Evolutionary conservation across 2,329 filamentous ascomycete genomes (phyloP).

Genomic region (Nemania diffusa): DNA sequence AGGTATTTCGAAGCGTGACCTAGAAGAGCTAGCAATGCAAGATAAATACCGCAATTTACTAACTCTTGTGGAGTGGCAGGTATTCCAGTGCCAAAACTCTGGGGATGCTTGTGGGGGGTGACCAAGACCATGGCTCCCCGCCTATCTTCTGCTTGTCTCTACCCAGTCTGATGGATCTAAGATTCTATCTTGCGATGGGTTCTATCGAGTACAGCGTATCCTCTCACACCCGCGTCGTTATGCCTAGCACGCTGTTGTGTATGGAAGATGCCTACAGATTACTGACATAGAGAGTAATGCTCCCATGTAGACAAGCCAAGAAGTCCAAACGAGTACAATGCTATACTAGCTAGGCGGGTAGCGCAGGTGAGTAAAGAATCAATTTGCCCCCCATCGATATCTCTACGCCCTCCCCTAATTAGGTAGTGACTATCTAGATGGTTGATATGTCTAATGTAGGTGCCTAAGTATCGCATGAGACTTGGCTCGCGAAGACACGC

Average conservation of each 20-base stretch:
- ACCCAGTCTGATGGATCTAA: not conserved
- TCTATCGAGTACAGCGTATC: not conserved
- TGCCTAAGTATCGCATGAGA: not conserved
- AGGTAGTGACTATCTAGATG: not conserved
- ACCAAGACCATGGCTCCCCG: not conserved
- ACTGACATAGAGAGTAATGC: not conserved
- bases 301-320: not conserved
- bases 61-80: not conserved
- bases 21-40: constrained; percentile 3
- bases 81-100: constrained; percentile 1
- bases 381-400: not conserved
- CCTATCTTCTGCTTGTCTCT: not conserved
- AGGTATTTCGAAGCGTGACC: constrained; percentile 4
- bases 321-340: not conserved
- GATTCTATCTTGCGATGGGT: not conserved
- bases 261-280: not conserved
- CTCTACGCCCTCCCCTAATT: not conserved
- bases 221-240: not conserved
- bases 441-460: not conserved
- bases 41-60: constrained; percentile 26
- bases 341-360: not conserved
- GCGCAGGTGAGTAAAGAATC: not conserved
- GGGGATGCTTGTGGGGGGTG: constrained; percentile 18
- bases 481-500: not conserved
- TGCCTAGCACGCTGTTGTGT: not conserved